Base-by-base conservation (phyloP, 2,329 filamentous ascomycete species). In the Paradendryphiella salina region DNA sequence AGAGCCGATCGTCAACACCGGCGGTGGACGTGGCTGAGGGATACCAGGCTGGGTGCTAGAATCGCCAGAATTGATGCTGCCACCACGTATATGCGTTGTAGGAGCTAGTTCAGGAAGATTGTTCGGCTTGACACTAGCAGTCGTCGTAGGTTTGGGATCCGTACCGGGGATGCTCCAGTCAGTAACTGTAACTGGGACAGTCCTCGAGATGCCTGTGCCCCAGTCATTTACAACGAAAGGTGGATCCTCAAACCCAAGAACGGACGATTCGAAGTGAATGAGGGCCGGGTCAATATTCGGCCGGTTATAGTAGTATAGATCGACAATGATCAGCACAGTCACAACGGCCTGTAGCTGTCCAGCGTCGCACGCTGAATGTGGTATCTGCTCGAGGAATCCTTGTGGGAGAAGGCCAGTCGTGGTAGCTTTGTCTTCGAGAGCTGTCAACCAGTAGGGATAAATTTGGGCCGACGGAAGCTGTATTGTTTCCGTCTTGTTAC, bases 281-380 rank as follows among this genome's bases (percentile, higher is more conserved):
- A 70, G 41, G 33, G 67, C 60, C 2, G 67, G 66, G n/a, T 50
- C 48, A 1, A 52, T 42, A 18, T 38, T 32, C 2, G 55, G 54
- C 9, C 28, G 21, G 23, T 64, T 58, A 23, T 61, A 57, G 34
- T 77, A 73, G 9, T 70, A 67, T 18, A 75, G 54, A 37, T 77
- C 65, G 6, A 78, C 71, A 4, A 78, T 67, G 5, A 78, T 63
- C 4, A 77, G 57, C 4, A 78, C 73, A 1, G 74, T 78, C 1
- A 77, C 73, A 10, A 65, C 63, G 4, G 75, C 76, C 29, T 67
- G 62, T 33, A 73, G 70, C 3, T 65, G 67, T 9, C 76, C 76
- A 4, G 69, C 59, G 6, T 57, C 58, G 50, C 73, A 73, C 1
- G 61, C 57, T 4, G 67, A 60, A 18, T 72, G 59, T 2, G 69